Evolutionary conservation across 352 stramenopile genomes (phyloP).

Genomic region (Pseudoperonospora humuli): DNA sequence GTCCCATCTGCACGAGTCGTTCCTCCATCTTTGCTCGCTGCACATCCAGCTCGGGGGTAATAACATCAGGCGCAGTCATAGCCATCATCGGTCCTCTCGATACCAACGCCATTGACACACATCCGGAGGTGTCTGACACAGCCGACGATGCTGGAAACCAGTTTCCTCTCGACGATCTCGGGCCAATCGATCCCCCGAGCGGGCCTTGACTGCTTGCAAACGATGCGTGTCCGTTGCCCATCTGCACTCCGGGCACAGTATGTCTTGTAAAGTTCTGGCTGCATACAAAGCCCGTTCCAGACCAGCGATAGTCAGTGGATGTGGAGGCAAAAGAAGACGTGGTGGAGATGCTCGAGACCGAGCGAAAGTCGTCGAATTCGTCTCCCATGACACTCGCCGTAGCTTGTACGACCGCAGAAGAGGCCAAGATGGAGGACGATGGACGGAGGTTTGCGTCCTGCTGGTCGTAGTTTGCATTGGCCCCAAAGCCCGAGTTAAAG

Average conservation of each 20-base stretch:
- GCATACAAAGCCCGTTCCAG: conserved; percentile 68
- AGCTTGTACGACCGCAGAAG: conserved; percentile 29
- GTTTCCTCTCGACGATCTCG: conserved; percentile 33
- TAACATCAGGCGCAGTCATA: conserved; percentile 54
- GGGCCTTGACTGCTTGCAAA: conserved; percentile 22
- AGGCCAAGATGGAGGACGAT: conserved; percentile 58
- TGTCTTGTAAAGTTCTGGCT: conserved; percentile 52
- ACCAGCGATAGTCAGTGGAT: conserved; percentile 68
- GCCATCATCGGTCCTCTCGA: conserved; percentile 49
- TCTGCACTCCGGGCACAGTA: conserved; percentile 15
- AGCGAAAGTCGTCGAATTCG: conserved; percentile 74
- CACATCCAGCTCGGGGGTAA: conserved; percentile 61
- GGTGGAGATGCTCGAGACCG: conserved; percentile 55
- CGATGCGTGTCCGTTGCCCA: conserved; percentile 2
- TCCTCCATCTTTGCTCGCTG: conserved; percentile 76
- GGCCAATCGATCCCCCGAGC: conserved; percentile 20
- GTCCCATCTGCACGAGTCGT: conserved; percentile 44
- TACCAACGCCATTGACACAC: conserved; percentile 20
- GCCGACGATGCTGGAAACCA: conserved; percentile 47
- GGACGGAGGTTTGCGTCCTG: conserved; percentile 46
- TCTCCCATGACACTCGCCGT: conserved; percentile 68
- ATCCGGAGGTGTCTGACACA: conserved; percentile 15
- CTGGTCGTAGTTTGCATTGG: conserved; percentile 62
- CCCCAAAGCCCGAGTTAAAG: conserved; percentile 67
- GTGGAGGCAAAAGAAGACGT: conserved; percentile 49